Base-by-base conservation (phyloP, 169 alveolate genomes). In the Plasmodium chabaudi region DNA sequence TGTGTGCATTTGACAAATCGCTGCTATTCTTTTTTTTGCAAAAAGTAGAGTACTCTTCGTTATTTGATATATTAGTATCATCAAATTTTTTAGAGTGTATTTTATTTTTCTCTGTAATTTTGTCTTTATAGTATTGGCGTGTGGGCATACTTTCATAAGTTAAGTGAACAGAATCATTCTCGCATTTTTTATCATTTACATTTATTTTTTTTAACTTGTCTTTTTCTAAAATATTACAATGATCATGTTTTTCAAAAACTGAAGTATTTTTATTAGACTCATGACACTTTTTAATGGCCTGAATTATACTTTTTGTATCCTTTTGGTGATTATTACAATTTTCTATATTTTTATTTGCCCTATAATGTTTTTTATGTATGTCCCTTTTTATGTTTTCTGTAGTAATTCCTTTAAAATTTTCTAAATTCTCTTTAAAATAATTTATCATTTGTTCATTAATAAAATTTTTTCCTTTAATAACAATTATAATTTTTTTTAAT, bases 401-500 rank as follows among this genome's bases (percentile, higher is more conserved):
- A 56, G 82, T 44, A 39, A 68, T 69, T 6, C 86, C 90, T 23
- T 23, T 82, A 42, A 68, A 82, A 65, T 82, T 57, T 27, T 69
- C 74, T 17, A 82, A 61, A 60, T 67, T 82, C 0, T 9, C 39
- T 55, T 69, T 82, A 19, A 82, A 56, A 71, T 68, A 27, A 49
- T 61, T 69, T 9, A 82, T 67, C 84, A 67, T 82, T 44, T 82
- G 53, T 67, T 55, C 55, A 55, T 82, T 84, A 56, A 82, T 82
- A 59, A 55, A 17, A 65, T 82, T 68, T 57, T 67, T 82, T 12
- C 90, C 90, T 61, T 82, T 82, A 17, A 82, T 13, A 63, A 67
- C 57, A n/a, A 82, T 72, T 15, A 82, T 55, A 55, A 93, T 89
- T 68, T 86, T 79, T 59, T 87, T 73, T 49, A 93, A 60, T 55